Base-by-base conservation (phyloP, 2,329 filamentous ascomycete species). In the Exophiala mesophila region DNA sequence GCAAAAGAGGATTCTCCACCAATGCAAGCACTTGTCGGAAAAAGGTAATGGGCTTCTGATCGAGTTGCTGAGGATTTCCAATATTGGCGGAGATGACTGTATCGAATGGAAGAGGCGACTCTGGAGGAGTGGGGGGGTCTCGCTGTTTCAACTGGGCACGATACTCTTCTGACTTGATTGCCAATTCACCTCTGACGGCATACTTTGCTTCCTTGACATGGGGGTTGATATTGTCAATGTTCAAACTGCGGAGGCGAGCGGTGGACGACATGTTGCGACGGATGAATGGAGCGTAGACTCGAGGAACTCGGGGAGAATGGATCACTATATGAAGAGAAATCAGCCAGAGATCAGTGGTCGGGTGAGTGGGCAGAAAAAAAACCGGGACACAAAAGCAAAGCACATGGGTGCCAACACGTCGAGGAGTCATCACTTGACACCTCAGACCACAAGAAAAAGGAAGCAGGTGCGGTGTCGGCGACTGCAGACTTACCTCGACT, bases 31-130 rank as follows among this genome's bases (percentile, higher is more conserved):
- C 92, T 71, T 98, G 90, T 57, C 92, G 83, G 80, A 98, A 96
- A 76, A 96, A 98, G 56, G 92, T 98, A 59, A 98, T 90, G 59
- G 92, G 92, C 44, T 97, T 94, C 76, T 98, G 92, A 70, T 96
- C 92, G 51, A 98, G 80, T 70, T 98, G 92, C 69, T 98, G 92
- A 3, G 92, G 92, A 73, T 98, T 98, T 62, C 92, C 92, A 61
- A 98, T 98, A 71, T 98, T 98, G 68, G 92, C 92, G 51, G 86
- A 89, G 70, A 98, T 90, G 66, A 98, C 83, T 47, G 88, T 77
- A 58, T 86, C 75, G 67, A 98, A 98, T 36, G 92, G 90, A 37
- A 97, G 74, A 59, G 64, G 63, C 2, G 47, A 50, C 65, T 69
- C 74, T 76, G 53, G 72, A 70, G 47, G 53, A 17, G 53, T 56